These are phyloP conservation scores for Yarrowia sp. DNA, from an alignment of 805 yeast species.

Conservation along the genomic window DNA sequence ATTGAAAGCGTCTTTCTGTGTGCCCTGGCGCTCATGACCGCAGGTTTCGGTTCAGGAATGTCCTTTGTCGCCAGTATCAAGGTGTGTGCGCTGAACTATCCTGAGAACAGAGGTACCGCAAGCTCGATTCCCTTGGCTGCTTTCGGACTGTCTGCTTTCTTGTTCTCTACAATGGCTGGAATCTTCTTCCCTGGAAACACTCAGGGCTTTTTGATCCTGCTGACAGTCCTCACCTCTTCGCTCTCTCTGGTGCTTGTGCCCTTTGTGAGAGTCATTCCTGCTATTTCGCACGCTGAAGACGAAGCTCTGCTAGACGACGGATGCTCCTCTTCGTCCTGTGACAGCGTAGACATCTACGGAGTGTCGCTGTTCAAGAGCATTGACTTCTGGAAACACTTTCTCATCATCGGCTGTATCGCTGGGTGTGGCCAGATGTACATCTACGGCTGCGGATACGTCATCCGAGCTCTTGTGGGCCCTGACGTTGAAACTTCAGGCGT, in stretches of 20 bases:
- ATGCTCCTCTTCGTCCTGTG: slow-evolving; percentile 26
- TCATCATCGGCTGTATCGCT: slow-evolving; percentile 60
- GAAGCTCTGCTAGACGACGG: slow-evolving; percentile 12
- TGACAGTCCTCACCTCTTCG: slow-evolving; percentile 55
- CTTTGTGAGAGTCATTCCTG: slow-evolving; percentile 46
- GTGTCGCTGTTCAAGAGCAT: slow-evolving; percentile 41
- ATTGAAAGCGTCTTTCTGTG: slow-evolving; percentile 50
- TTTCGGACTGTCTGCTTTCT: slow-evolving; percentile 55
- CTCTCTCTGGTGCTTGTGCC: slow-evolving; percentile 66
- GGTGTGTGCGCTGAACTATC: slow-evolving; percentile 74
- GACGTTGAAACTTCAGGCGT: slow-evolving; percentile 39
- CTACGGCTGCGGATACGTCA: slow-evolving; percentile 74
- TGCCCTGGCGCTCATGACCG: slow-evolving; percentile 53
- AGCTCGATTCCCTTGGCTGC: slow-evolving; percentile 32
- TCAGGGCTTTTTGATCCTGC: slow-evolving; percentile 57
- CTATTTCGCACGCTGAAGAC: slow-evolving; percentile 5
- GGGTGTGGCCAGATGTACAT: slow-evolving; percentile 80
- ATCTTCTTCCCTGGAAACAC: slow-evolving; percentile 66
- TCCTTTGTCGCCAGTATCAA: slow-evolving; percentile 70
- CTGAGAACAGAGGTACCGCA: slow-evolving; percentile 50
- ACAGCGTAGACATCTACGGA: slow-evolving; percentile 44
- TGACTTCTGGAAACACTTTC: slow-evolving; percentile 44
- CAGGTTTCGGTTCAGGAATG: slow-evolving; percentile 74
- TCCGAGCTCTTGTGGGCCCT: slow-evolving; percentile 55
- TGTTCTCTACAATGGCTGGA: slow-evolving; percentile 65